phyloP scores from a whole-genome alignment of 257 asterid species.

The Gentiana macrophylla region DNA sequence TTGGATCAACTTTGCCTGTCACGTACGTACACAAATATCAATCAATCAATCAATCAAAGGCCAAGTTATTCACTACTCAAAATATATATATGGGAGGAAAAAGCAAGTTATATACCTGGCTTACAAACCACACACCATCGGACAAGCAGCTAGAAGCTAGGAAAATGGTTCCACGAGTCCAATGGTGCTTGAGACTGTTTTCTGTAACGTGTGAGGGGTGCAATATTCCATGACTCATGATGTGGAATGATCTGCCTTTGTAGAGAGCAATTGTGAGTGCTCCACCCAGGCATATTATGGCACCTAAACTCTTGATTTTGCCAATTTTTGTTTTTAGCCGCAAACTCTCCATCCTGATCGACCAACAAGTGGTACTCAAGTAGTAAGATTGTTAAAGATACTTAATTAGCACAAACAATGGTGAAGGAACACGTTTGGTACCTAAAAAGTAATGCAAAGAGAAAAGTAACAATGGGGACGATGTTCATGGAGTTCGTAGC shows the following conservation, averaged over 20 bases:
- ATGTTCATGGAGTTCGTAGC: constrained; percentile 17
- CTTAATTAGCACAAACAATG: no score
- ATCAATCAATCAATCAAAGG: no score
- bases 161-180: constrained; percentile 44
- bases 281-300: constrained; percentile 45
- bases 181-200: constrained; percentile 5
- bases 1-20: constrained; percentile 38
- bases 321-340: constrained; percentile 22
- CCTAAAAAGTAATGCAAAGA: constrained; percentile 36
- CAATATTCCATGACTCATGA: constrained; percentile 6
- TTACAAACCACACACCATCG: constrained; percentile 42
- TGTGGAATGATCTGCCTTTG: constrained; percentile 33
- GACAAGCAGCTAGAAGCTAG: constrained; percentile 32
- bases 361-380: not conserved
- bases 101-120: constrained; percentile 31
- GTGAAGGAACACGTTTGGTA: constrained; percentile 6
- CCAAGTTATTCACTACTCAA: no score
- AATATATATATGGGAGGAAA: no score
- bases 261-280: constrained; percentile 34
- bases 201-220: not conserved
- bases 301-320: constrained; percentile 33
- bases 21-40: not conserved
- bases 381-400: no score
- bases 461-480: constrained; percentile 39
- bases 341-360: constrained; percentile 32